Evolutionary conservation across 129 eudicot species (phyloP).

Genomic region (Saposhnikovia divaricata): DNA sequence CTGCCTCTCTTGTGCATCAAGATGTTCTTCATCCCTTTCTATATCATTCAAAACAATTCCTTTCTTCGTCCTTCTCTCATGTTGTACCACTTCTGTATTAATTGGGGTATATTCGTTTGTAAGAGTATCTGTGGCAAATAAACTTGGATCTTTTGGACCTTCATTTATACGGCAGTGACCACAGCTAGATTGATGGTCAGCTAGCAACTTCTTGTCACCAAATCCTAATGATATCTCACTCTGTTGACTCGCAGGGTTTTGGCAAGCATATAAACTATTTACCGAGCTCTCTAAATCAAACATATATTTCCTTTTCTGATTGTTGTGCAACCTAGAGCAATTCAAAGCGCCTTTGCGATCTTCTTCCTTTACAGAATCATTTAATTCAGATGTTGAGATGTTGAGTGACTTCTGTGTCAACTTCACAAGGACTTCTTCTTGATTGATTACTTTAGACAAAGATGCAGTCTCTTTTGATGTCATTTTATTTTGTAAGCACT

Average conservation of each 20-base stretch:
- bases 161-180: not conserved
- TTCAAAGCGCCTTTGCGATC: not conserved
- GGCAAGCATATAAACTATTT: not conserved
- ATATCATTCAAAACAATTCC: not conserved
- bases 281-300: not conserved
- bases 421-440: slow-evolving; percentile 39
- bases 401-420: slow-evolving; percentile 15
- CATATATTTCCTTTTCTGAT: slow-evolving; percentile 12
- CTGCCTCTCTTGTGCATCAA: not conserved
- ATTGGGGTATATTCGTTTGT: not conserved
- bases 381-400: slow-evolving; percentile 6
- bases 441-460: slow-evolving; percentile 41
- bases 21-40: not conserved
- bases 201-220: slow-evolving; percentile 8
- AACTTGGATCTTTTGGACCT: not conserved
- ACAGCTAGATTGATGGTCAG: slow-evolving; percentile 17
- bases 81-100: not conserved
- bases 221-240: not conserved
- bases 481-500: slow-evolving; percentile 45
- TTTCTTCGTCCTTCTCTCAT: not conserved
- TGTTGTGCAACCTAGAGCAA: slow-evolving; percentile 6
- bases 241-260: not conserved
- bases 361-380: not conserved
- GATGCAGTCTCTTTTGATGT: slow-evolving; percentile 34
- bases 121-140: not conserved